A percentile compares a stretch with the other conserved stretches of the same genome.
phyloP scores from a whole-genome alignment of 2,329 filamentous ascomycete genomes.

The Fonsecaea erecta region DNA sequence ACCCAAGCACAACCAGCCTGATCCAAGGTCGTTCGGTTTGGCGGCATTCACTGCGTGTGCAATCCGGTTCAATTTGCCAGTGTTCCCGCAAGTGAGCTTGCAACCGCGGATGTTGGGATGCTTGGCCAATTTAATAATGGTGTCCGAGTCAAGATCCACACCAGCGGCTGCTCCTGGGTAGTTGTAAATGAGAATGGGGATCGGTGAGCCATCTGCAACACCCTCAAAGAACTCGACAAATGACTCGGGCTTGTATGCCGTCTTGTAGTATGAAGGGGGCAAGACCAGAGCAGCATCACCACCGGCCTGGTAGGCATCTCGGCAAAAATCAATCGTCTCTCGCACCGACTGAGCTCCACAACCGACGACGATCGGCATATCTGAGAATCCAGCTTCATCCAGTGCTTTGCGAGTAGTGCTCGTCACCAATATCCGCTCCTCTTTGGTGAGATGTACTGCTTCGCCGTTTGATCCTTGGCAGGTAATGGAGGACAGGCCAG shows the following conservation, averaged over 20 bases:
- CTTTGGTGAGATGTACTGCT: conserved; percentile 74
- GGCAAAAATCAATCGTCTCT: conserved; percentile 71
- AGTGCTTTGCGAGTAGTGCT: conserved; percentile 71
- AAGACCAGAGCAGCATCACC: conserved; percentile 77
- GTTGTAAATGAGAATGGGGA: conserved; percentile 74
- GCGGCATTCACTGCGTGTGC: conserved; percentile 51
- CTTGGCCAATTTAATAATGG: conserved; percentile 61
- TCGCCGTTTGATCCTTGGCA: conserved; percentile 84
- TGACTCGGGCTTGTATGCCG: conserved; percentile 65
- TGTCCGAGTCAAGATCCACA: conserved; percentile 70
- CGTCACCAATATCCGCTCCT: conserved; percentile 72
- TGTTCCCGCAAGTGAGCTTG: conserved; percentile 75
- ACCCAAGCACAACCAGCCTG: conserved; percentile 72
- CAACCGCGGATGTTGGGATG: conserved; percentile 71
- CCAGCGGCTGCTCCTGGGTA: conserved; percentile 71
- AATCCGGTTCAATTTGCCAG: conserved; percentile 71
- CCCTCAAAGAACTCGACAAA: conserved; percentile 68
- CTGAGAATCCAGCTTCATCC: conserved; percentile 66
- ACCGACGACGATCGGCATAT: conserved; percentile 73
- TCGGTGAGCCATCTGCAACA: conserved; percentile 63
- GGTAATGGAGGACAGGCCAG: conserved; percentile 74
- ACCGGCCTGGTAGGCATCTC: conserved; percentile 69
- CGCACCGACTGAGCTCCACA: conserved; percentile 74
- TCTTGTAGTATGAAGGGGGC: conserved; percentile 75
- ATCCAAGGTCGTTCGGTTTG: conserved; percentile 54